Evolutionary conservation across 129 eudicot genomes (phyloP).

Genomic region (Rutidosis leptorrhynchoides): DNA sequence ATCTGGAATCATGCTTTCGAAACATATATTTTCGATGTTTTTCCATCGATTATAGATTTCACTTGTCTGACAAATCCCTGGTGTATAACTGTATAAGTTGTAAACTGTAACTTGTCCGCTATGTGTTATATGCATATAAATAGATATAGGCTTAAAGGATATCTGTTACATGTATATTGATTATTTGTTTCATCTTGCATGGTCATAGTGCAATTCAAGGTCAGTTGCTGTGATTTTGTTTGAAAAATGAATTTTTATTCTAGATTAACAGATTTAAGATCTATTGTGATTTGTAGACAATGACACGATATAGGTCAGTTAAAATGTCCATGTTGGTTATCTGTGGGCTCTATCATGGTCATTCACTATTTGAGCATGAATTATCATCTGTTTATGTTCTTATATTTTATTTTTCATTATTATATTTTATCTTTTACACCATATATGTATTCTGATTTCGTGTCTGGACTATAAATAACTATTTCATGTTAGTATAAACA

Average conservation of each 20-base stretch:
- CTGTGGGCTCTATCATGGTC: not conserved
- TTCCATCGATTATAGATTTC: not conserved
- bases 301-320: slow-evolving; percentile 7
- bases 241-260: slow-evolving; percentile 3
- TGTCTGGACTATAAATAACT: not conserved
- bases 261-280: not conserved
- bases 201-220: slow-evolving; percentile 1
- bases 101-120: not conserved
- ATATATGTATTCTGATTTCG: not conserved
- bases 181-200: not conserved
- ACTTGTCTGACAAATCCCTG: not conserved
- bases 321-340: not conserved
- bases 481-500: not conserved
- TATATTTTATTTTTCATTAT: too few species aligned
- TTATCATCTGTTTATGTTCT: not conserved
- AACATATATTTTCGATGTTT: not conserved
- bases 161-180: not conserved
- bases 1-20: not conserved
- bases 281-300: not conserved
- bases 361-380: slow-evolving; percentile 5
- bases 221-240: slow-evolving; percentile 4
- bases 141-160: not conserved
- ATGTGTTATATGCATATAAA: not conserved
- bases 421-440: too few species aligned
- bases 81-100: not conserved